Conservation (phyloP, 192 early-diverging fungal species). For the Coemansia sp. region DNA sequence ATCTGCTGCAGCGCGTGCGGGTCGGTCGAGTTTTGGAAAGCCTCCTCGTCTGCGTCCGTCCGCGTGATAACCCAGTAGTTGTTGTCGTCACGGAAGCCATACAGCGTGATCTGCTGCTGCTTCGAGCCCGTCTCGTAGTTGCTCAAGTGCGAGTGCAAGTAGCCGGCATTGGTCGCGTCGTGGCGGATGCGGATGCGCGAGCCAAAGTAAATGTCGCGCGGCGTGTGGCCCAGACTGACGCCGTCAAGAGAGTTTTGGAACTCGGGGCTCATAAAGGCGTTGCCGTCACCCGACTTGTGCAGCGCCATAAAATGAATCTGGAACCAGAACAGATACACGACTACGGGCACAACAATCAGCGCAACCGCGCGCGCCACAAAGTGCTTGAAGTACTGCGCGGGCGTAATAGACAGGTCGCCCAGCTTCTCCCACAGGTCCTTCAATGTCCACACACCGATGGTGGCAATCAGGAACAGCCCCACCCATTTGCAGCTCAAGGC, state of each 20-base stretch:
- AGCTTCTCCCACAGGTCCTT: constrained; percentile 83
- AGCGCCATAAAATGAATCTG: constrained; percentile 85
- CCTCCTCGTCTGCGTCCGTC: constrained; percentile 15
- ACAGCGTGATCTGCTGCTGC: constrained; percentile 97
- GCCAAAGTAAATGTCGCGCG: constrained; percentile 16
- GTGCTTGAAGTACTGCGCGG: constrained; percentile 46
- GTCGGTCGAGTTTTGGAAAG: constrained; percentile 13
- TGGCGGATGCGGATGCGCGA: constrained; percentile 71
- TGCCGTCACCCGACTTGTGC: constrained; percentile 77
- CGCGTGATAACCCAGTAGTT: constrained; percentile 83
- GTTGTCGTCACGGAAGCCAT: constrained; percentile 88
- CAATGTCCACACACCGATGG: constrained; percentile 86
- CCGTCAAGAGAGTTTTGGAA: constrained; percentile 83
- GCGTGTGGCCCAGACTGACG: constrained; percentile 55
- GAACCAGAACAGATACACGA: constrained; percentile 82
- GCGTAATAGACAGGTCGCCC: constrained; percentile 53
- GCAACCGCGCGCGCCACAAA: constrained; percentile 78
- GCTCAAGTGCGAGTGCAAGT: constrained; percentile 92
- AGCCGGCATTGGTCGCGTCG: too few species aligned
- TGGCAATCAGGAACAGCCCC: constrained; percentile 81
- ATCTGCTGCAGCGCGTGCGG: constrained; percentile 63
- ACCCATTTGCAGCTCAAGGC: constrained; percentile 87
- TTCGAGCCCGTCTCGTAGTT: constrained; percentile 76
- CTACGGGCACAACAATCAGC: constrained; percentile 76
- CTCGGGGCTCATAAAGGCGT: constrained; percentile 81